Evolutionary conservation across 1,139 yeast genomes (phyloP).

Genomic region (Saccharomycopsis hybrid): DNA sequence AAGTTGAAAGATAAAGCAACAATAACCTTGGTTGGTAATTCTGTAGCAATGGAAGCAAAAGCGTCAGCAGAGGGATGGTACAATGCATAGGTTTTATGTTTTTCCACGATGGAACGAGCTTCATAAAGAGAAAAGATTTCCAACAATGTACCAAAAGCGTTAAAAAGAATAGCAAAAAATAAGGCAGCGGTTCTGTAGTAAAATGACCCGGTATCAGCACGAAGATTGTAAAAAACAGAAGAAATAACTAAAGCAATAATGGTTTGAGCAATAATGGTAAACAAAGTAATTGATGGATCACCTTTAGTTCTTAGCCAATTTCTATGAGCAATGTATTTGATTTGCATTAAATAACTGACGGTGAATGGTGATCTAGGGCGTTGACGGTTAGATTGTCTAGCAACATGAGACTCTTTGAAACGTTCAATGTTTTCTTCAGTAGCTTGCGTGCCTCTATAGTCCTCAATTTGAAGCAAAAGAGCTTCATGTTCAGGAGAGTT

Average conservation of each 20-base stretch:
- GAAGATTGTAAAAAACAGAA: constrained; percentile 57
- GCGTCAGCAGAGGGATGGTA: constrained; percentile 70
- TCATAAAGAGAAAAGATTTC: constrained; percentile 53
- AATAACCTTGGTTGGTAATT: constrained; percentile 49
- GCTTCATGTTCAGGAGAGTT: constrained; percentile 48
- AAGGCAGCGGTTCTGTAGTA: constrained; percentile 55
- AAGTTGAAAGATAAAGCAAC: constrained; percentile 47
- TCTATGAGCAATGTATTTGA: constrained; percentile 45
- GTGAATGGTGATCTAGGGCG: constrained; percentile 49
- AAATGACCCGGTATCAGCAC: constrained; percentile 40
- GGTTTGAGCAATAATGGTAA: constrained; percentile 48
- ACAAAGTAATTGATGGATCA: constrained; percentile 53
- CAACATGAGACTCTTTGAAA: constrained; percentile 41
- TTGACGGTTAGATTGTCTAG: constrained; percentile 45
- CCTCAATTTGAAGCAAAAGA: constrained; percentile 37
- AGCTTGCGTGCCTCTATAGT: constrained; percentile 22
- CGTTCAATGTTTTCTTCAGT: constrained; percentile 19
- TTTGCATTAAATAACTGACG: constrained; percentile 53
- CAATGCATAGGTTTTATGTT: constrained; percentile 58
- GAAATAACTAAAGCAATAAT: constrained; percentile 57
- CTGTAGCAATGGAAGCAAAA: constrained; percentile 50
- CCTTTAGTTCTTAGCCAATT: constrained; percentile 52
- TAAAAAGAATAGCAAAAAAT: constrained; percentile 64
- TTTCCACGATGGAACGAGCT: constrained; percentile 65
- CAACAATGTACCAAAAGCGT: constrained; percentile 58